Percentiles rank a stretch among this genome's conserved stretches.
phyloP scores from a whole-genome alignment of 1,284 basidiomycete species.

The Neonothopanus nambi region DNA sequence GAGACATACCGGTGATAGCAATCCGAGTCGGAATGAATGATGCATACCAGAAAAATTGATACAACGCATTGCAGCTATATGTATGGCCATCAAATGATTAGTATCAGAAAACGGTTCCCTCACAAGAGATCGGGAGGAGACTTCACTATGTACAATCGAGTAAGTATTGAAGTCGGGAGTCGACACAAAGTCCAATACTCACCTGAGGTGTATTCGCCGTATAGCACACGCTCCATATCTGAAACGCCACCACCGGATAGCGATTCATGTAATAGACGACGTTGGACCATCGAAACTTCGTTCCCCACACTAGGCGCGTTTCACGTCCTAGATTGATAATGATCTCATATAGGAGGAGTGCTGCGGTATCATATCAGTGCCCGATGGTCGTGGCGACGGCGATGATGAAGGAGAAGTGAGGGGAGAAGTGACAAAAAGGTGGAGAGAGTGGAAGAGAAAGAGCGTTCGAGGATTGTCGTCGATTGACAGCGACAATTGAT shows the following conservation, averaged over 20 bases:
- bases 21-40: slow-evolving; percentile 4
- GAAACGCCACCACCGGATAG: slow-evolving; percentile 3
- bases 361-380: too few species aligned
- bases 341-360: background rate
- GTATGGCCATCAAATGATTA: background rate
- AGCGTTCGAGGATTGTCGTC: too few species aligned
- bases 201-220: slow-evolving; percentile 1
- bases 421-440: too few species aligned
- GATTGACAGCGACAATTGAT: too few species aligned
- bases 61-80: slow-evolving; percentile 1
- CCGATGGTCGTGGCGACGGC: too few species aligned
- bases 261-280: slow-evolving; percentile 4
- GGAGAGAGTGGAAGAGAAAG: too few species aligned
- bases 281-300: slow-evolving; percentile 5
- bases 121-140: background rate
- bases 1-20: background rate
- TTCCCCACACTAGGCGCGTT: background rate
- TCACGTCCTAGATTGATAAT: background rate
- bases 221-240: slow-evolving; percentile 5
- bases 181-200: too few species aligned
- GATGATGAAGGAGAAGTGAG: too few species aligned
- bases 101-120: background rate
- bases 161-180: too few species aligned
- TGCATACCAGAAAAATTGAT: slow-evolving; percentile 5
- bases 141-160: background rate